These are phyloP conservation scores for Trichaptum fuscoviolaceum DNA, from an alignment of 768 basidiomycete genomes.

Conservation along the genomic window DNA sequence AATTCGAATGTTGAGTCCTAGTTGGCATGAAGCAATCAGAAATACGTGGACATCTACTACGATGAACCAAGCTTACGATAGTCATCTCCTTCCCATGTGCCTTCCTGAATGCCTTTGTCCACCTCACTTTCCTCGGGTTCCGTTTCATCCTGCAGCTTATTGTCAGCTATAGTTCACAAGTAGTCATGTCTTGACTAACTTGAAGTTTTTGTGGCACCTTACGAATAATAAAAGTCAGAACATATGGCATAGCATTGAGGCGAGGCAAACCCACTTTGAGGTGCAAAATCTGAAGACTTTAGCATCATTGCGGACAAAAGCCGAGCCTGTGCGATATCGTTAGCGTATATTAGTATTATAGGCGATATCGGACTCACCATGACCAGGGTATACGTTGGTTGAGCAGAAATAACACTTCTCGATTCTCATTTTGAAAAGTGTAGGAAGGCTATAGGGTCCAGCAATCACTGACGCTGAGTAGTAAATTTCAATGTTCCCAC, in stretches of 20 bases:
- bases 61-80: conserved; percentile 55
- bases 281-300: conserved; percentile 98
- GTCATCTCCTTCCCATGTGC: conserved; percentile 99
- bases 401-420: conserved; percentile 99
- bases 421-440: conserved; percentile 61
- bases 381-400: conserved; percentile 93
- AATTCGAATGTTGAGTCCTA: conserved; percentile 99
- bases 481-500: too few species aligned
- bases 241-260: not conserved
- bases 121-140: conserved; percentile 96
- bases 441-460: too few species aligned
- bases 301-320: conserved; percentile 96
- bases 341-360: not conserved
- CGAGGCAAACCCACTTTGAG: conserved; percentile 65
- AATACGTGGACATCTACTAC: not conserved
- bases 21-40: not conserved
- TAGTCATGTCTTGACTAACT: conserved; percentile 42
- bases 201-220: conserved; percentile 99
- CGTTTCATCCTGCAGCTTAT: conserved; percentile 81
- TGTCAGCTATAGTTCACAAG: not conserved
- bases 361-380: conserved; percentile 47
- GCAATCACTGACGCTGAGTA: too few species aligned
- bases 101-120: conserved; percentile 99
- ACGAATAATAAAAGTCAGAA: conserved; percentile 12
- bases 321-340: conserved; percentile 50